Conservation (phyloP, 148 eudicot species). For the Cornus kousa region DNA sequence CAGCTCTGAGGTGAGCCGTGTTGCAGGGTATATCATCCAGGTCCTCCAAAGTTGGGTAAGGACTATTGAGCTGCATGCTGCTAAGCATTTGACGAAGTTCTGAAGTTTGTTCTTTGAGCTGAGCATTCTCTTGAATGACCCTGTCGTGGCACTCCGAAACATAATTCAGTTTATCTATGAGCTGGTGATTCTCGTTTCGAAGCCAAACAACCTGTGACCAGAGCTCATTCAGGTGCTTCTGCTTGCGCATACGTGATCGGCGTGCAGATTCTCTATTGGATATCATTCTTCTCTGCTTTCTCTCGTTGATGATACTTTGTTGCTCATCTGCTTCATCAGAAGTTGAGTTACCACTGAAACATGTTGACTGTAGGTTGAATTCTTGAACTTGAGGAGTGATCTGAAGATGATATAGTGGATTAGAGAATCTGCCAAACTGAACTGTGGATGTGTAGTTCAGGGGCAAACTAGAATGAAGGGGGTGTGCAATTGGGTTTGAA, state of each 20-base stretch:
- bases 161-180: slow-evolving; percentile 62
- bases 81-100: slow-evolving; percentile 77
- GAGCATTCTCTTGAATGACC: slow-evolving; percentile 65
- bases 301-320: slow-evolving; percentile 71
- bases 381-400: slow-evolving; percentile 48
- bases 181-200: slow-evolving; percentile 73
- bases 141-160: slow-evolving; percentile 58
- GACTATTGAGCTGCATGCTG: slow-evolving; percentile 65
- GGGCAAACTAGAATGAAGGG: slow-evolving; percentile 29
- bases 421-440: slow-evolving; percentile 39
- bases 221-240: slow-evolving; percentile 83
- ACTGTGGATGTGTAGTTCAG: slow-evolving; percentile 29
- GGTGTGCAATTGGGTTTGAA: slow-evolving; percentile 44
- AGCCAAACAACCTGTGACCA: slow-evolving; percentile 86
- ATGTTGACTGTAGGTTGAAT: slow-evolving; percentile 37
- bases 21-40: slow-evolving; percentile 59
- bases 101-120: slow-evolving; percentile 68
- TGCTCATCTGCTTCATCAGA: slow-evolving; percentile 94
- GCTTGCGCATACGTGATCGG: slow-evolving; percentile 94
- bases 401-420: slow-evolving; percentile 49
- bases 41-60: slow-evolving; percentile 51
- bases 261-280: slow-evolving; percentile 95
- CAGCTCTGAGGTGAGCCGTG: slow-evolving; percentile 37
- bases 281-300: slow-evolving; percentile 93
- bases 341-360: slow-evolving; percentile 76